phyloP scores from a whole-genome alignment of 768 basidiomycete genomes.

The Mycena alexandri region DNA sequence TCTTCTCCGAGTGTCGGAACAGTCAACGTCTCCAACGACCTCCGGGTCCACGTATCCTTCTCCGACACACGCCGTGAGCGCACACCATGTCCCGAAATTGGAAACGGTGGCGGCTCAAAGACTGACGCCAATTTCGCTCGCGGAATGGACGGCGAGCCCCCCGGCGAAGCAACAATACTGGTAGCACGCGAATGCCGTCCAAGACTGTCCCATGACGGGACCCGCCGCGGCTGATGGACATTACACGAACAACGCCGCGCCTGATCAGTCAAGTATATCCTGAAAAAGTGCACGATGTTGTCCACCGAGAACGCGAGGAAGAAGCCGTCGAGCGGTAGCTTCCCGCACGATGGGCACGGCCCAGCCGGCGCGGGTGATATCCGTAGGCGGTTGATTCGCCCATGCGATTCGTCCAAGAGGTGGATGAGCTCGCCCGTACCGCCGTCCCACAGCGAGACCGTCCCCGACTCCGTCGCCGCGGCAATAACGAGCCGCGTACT shows the following conservation, averaged over 20 bases:
- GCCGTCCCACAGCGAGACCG: conserved; percentile 83
- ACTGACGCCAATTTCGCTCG: conserved; percentile 64
- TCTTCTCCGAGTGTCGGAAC: conserved; percentile 63
- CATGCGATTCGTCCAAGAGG: conserved; percentile 71
- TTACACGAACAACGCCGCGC: conserved; percentile 78
- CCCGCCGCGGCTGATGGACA: conserved; percentile 58
- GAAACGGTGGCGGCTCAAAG: conserved; percentile 71
- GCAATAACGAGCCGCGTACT: conserved; percentile 66
- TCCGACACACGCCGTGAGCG: conserved; percentile 82
- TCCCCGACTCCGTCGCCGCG: conserved; percentile 73
- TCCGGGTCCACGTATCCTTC: conserved; percentile 64
- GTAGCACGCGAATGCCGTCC: conserved; percentile 74
- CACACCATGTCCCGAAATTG: conserved; percentile 84
- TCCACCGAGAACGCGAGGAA: conserved; percentile 76
- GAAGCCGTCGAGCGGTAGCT: conserved; percentile 75
- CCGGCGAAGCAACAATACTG: conserved; percentile 62
- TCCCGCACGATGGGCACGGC: conserved; percentile 79
- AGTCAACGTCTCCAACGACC: conserved; percentile 60
- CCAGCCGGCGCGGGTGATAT: conserved; percentile 66
- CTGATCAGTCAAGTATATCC: conserved; percentile 68
- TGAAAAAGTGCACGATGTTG: conserved; percentile 73
- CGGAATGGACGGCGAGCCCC: conserved; percentile 61
- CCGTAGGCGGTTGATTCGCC: conserved; percentile 69
- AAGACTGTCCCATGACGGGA: conserved; percentile 59
- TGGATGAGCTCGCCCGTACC: conserved; percentile 72